phyloP scores from a whole-genome alignment of 2,329 filamentous ascomycete species.

The Monosporascus ibericus region DNA sequence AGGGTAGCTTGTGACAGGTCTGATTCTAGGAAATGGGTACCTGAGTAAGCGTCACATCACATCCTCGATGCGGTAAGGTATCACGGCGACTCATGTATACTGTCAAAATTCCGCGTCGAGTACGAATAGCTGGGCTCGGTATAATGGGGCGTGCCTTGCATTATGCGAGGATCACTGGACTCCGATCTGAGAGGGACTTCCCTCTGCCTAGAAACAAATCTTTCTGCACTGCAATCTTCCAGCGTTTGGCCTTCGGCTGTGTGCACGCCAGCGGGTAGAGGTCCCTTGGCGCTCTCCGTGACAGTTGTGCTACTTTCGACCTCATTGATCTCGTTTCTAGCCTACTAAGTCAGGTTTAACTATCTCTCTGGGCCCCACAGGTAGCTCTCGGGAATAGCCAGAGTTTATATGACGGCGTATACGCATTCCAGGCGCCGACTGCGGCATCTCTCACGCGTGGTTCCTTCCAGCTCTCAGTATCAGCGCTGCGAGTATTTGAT shows the following conservation, averaged over 20 bases:
- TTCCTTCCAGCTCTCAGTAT: not conserved
- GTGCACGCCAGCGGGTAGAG: not conserved
- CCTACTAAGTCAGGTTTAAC: not conserved
- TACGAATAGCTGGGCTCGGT: constrained; percentile 8
- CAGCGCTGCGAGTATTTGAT: too few species aligned
- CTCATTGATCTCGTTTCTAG: not conserved
- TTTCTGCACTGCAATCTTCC: constrained; percentile 10
- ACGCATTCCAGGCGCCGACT: constrained; percentile 2
- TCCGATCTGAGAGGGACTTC: constrained; percentile 2
- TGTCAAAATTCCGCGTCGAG: constrained; percentile 10
- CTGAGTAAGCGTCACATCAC: too few species aligned
- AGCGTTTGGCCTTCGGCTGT: not conserved
- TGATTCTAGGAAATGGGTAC: not conserved
- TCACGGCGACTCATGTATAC: constrained; percentile 5
- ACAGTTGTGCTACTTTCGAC: not conserved
- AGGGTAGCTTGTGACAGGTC: constrained; percentile 9
- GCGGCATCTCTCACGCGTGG: constrained; percentile 5
- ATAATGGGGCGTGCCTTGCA: not conserved
- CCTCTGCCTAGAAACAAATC: constrained; percentile 9
- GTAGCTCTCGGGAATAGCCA: constrained; percentile 10
- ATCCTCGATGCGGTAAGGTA: too few species aligned
- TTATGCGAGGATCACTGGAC: not conserved
- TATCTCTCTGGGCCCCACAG: constrained; percentile 7
- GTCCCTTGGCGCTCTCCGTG: not conserved
- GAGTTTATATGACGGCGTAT: constrained; percentile 9